Percentiles rank a stretch among this genome's conserved stretches.
Conservation (phyloP, 805 yeast genomes). For the Candida xiaguanensis region DNA sequence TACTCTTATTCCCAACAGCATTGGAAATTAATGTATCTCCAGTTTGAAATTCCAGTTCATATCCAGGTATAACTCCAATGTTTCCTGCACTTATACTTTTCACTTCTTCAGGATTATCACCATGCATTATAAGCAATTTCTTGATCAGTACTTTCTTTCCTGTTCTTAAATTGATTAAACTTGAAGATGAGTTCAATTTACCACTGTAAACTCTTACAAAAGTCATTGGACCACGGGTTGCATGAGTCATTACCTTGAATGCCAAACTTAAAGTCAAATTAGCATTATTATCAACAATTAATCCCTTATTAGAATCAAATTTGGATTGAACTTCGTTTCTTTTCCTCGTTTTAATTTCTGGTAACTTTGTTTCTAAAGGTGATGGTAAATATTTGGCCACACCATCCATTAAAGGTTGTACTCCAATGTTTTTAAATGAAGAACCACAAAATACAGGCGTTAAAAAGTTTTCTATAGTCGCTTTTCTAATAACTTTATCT, state of each 20-base stretch:
- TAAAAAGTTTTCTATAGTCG: constrained; percentile 55
- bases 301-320: constrained; percentile 43
- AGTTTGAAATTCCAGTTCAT: constrained; percentile 66
- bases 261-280: constrained; percentile 75
- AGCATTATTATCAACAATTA: constrained; percentile 52
- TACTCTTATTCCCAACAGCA: constrained; percentile 40
- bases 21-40: constrained; percentile 86
- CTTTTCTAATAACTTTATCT: constrained; percentile 56
- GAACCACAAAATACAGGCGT: constrained; percentile 92
- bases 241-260: constrained; percentile 86
- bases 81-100: constrained; percentile 65
- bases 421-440: constrained; percentile 88
- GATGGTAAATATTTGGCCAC: constrained; percentile 75
- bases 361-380: constrained; percentile 61
- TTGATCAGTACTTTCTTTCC: constrained; percentile 64
- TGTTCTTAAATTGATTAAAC: constrained; percentile 64
- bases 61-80: constrained; percentile 85
- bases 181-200: constrained; percentile 55
- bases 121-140: constrained; percentile 79
- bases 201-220: constrained; percentile 91
- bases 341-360: constrained; percentile 43
- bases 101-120: constrained; percentile 77
- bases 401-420: constrained; percentile 89
- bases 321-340: constrained; percentile 11
- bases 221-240: constrained; percentile 75